Percentiles rank a stretch among this genome's conserved stretches.
Conservation (phyloP, 2,329 filamentous ascomycete genomes). For the Colletotrichum higginsianum region DNA sequence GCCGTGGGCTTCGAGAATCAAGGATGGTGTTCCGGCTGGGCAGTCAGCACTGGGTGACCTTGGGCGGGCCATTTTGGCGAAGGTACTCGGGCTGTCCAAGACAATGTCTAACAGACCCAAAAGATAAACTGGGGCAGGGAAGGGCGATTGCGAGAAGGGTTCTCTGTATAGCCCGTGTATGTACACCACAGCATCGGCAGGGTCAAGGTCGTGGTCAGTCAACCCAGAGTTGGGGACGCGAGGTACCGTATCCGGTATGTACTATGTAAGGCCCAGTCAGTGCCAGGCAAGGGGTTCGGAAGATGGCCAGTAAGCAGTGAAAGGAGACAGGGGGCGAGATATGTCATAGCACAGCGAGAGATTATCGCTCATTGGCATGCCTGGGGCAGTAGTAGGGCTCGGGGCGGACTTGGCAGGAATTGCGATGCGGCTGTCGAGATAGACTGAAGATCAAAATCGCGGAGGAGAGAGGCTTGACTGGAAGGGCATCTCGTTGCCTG, state of each 20-base stretch:
- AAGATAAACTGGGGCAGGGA: constrained; percentile 40
- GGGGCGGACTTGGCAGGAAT: constrained; percentile 39
- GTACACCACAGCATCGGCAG: constrained; percentile 36
- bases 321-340: constrained; percentile 18
- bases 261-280: constrained; percentile 15
- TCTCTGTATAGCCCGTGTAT: constrained; percentile 3
- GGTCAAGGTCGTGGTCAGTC: constrained; percentile 30
- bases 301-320: constrained; percentile 26
- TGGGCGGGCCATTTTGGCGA: constrained; percentile 24
- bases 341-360: constrained; percentile 26
- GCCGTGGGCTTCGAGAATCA: constrained; percentile 18
- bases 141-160: constrained; percentile 35
- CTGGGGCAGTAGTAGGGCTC: constrained; percentile 15
- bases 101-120: constrained; percentile 39
- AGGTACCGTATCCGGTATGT: constrained; percentile 19
- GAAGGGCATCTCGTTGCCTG: constrained; percentile 40
- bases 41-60: constrained; percentile 35
- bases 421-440: constrained; percentile 38
- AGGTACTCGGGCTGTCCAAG: constrained; percentile 32
- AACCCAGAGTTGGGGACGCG: constrained; percentile 35
- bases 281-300: constrained; percentile 31
- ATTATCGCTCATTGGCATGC: constrained; percentile 33
- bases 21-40: constrained; percentile 38
- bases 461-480: constrained; percentile 40
- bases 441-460: constrained; percentile 42